These are phyloP conservation scores for Fraxinus dipetala DNA, from an alignment of 305 asterid genomes.

Conservation along the genomic window DNA sequence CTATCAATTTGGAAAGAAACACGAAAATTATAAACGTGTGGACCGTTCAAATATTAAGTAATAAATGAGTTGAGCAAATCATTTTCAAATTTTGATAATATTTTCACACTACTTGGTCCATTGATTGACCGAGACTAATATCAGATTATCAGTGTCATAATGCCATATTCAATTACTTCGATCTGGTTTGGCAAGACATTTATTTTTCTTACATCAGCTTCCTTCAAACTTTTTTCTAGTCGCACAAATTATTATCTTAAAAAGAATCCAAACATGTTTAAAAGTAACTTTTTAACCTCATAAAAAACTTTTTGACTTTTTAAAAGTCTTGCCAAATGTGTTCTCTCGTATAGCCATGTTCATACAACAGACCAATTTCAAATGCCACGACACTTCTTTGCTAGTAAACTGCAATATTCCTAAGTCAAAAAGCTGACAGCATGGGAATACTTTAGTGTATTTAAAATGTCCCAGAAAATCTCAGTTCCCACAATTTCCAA, in stretches of 20 bases:
- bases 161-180: neutral
- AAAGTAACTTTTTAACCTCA: no score
- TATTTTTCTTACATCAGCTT: no score
- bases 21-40: neutral
- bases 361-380: neutral
- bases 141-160: neutral
- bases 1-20: neutral
- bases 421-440: neutral
- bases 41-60: neutral
- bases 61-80: neutral
- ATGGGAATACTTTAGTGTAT: neutral
- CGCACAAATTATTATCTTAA: no score
- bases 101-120: neutral
- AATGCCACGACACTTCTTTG: neutral
- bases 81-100: neutral
- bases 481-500: neutral
- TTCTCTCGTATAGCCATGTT: no score
- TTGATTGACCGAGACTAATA: neutral
- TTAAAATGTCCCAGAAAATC: neutral
- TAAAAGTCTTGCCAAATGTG: no score
- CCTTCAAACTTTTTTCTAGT: no score
- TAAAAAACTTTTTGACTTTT: no score
- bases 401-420: neutral
- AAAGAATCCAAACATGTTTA: no score
- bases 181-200: neutral